Base-by-base conservation (phyloP, 208 protist genomes). In the Trypanosoma platydactyli region DNA sequence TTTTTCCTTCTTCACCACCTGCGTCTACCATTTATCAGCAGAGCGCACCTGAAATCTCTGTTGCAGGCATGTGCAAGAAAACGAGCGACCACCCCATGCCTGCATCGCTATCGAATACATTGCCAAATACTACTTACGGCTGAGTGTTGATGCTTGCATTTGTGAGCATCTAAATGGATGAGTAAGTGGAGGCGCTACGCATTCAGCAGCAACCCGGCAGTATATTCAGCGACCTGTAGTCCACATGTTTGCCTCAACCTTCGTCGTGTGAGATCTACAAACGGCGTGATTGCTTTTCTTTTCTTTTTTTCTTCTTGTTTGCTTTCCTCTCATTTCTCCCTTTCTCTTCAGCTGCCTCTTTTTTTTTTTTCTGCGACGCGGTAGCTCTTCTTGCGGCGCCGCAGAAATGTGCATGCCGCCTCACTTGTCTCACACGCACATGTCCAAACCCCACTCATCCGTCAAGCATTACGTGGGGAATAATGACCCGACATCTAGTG, bases 271-370 rank as follows among this genome's bases (percentile, higher is more conserved):
- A 27, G 6, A 12, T 24, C 7, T 27, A 3, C 12, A 27, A 30
- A 20, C 7, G n/a, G 3, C 20, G 22, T 13, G 1, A 12, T 24
- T 38, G 1, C 25, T 38, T 12, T 58, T 35, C 25, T 41, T 33
- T 35, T 60, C 1, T 24, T 60, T 46, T 20, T 60, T 48, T 13
- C 7, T 60, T 30, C 45, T 7, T 60, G 35, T 60, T 60, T 60
- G 6, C 55, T 41, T 9, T 38, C 33, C 9, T 38, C 5, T 11
- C 9, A 9, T 38, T 38, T 3, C 33, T 38, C 5, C 33, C 33
- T 9, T 38, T 38, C 33, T 38, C 33, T 38, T 38, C 33, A 11
- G 33, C 9, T 38, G 3, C 9, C 9, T 38, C 9, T 38, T 38
- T 38, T 38, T 38, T 38, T 38, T 38, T 38, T 38, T 38, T 38